Conservation (phyloP, 345 rosid species). For the Syzygium oleosum region DNA sequence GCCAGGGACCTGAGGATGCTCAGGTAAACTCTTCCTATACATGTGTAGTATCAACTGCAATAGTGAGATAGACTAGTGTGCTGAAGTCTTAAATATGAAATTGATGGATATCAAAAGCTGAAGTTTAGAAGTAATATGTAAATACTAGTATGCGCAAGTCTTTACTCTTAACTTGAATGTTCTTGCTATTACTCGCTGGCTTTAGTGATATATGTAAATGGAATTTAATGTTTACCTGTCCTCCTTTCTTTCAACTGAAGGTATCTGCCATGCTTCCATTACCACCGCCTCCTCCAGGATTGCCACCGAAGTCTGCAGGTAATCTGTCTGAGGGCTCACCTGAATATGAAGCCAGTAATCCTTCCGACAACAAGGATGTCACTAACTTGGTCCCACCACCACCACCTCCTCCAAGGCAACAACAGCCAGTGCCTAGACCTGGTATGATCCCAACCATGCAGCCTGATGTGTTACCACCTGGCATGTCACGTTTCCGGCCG, state of each 20-base stretch:
- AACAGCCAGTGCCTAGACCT: conserved; percentile 39
- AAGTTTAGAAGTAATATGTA: neutral
- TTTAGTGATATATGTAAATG: neutral
- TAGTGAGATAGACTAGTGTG: neutral
- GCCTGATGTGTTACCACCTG: conserved; percentile 58
- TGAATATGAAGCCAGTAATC: conserved; percentile 36
- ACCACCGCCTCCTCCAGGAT: conserved; percentile 65
- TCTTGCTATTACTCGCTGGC: neutral
- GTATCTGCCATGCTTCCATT: conserved; percentile 31
- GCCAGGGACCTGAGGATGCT: conserved; percentile 30
- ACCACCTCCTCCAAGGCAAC: conserved; percentile 76
- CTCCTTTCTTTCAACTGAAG: conserved; percentile 16
- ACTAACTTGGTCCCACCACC: conserved; percentile 70
- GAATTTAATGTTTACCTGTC: neutral
- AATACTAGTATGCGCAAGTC: neutral
- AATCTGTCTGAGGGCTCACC: conserved; percentile 32
- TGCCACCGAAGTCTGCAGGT: conserved; percentile 31
- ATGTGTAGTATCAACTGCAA: neutral
- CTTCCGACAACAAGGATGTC: conserved; percentile 29
- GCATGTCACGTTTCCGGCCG: conserved; percentile 64
- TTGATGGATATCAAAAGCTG: neutral
- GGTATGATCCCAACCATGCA: conserved; percentile 33
- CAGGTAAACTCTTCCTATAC: conserved; percentile 22
- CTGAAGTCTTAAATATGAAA: neutral
- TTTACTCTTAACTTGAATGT: neutral